Percentiles rank a stretch among this genome's conserved stretches.
These are phyloP conservation scores for Amanita rubescens DNA, from an alignment of 768 basidiomycete genomes.

Conservation along the genomic window DNA sequence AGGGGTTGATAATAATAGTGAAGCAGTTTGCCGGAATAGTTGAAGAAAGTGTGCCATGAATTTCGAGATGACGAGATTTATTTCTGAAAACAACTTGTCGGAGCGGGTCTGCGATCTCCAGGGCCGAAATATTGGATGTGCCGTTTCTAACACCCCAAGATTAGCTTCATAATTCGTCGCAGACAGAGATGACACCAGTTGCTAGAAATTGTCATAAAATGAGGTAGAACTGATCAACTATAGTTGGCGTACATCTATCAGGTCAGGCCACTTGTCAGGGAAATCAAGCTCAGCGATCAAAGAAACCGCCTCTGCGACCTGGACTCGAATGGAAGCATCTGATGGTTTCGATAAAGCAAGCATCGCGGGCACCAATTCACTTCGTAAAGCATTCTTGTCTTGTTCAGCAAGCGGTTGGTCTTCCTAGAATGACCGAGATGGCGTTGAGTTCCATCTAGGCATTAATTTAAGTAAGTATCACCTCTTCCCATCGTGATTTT, in stretches of 20 bases:
- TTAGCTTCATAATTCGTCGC: slow-evolving; percentile 77
- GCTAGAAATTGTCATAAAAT: slow-evolving; percentile 36
- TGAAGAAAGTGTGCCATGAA: slow-evolving; percentile 82
- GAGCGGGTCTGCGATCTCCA: slow-evolving; percentile 91
- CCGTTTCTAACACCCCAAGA: slow-evolving; percentile 85
- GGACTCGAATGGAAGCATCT: slow-evolving; percentile 69
- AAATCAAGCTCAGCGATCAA: slow-evolving; percentile 91
- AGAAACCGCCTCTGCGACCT: slow-evolving; percentile 90
- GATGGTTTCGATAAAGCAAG: slow-evolving; percentile 67
- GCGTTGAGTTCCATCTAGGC: neutral
- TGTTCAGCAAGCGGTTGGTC: slow-evolving; percentile 59
- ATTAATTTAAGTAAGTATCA: slow-evolving; percentile 23
- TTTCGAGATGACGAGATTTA: slow-evolving; percentile 81
- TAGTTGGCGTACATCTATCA: slow-evolving; percentile 71
- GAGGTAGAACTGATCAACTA: neutral
- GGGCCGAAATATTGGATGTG: slow-evolving; percentile 90
- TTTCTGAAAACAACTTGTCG: slow-evolving; percentile 80
- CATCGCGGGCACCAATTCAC: slow-evolving; percentile 87
- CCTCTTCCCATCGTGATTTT: slow-evolving; percentile 86
- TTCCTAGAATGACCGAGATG: slow-evolving; percentile 36
- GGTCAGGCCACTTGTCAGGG: slow-evolving; percentile 78
- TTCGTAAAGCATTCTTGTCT: slow-evolving; percentile 69
- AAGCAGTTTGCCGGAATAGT: slow-evolving; percentile 66
- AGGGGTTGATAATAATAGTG: slow-evolving; percentile 39
- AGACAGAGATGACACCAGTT: slow-evolving; percentile 83